Base-by-base conservation (phyloP, 2,329 filamentous ascomycete genomes). In the Onygenales sp. region DNA sequence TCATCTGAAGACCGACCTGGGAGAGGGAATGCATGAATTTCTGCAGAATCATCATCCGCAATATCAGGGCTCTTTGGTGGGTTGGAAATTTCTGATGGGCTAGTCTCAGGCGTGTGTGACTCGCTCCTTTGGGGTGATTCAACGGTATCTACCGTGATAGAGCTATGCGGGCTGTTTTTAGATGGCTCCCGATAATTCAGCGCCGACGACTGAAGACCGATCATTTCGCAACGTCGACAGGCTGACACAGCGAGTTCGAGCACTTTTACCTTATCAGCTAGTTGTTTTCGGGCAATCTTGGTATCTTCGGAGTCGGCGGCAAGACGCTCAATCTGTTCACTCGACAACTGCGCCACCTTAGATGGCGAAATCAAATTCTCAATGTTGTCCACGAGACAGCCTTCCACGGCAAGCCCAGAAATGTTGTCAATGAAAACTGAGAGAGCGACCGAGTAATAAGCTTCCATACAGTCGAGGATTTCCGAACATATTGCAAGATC, bases 401-500 rank as follows among this genome's bases (percentile, higher is more conserved):
- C 67, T 58, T 72, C 69, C 33, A 71, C 57, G 2, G 65, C 69
- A 11, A 71, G 59, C 31, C 63, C 56, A 6, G 68, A 63, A 6
- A 72, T 58, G 42, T 71, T 71, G 43, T 71, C 66, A 2, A 65
- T 62, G 56, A 73, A 71, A 14, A 58, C 61, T n/a, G 61, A 55
- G 2, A 66, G 54, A 42, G 64, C 61, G 44, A 62, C 56, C 33
- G 59, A 42, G 50, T 63, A 64, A 48, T 63, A 64, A 10, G 60
- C 56, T 50, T 52, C 57, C 52, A 59, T 63, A 42, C 56, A 59
- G 45, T 59, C 59, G 27, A 63, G 55, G 33, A 61, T 45, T 49
- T 59, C 58, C 3, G 55, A 48, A 42, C 55, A 54, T n/a, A 54
- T 36, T 14, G 52, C 49, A 17, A 56, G 3, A 13, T 59, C 54